phyloP scores from a whole-genome alignment of 768 basidiomycete species.

The Erythrobasidium yunnanense region DNA sequence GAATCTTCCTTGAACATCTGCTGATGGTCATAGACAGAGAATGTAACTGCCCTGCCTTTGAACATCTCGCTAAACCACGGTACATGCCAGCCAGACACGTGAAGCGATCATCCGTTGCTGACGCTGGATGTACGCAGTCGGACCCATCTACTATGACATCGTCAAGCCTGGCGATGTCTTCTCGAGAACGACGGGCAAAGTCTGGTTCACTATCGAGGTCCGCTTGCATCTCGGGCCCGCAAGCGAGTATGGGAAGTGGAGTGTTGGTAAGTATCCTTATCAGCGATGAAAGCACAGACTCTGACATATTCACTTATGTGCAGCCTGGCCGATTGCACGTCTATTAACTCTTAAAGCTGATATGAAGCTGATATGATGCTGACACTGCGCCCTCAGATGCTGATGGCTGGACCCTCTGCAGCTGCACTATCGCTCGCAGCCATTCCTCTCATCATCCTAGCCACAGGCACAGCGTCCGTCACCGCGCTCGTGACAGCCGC shows the following conservation, averaged over 20 bases:
- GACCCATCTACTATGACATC: constrained; percentile 23
- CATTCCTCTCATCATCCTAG: constrained; percentile 8
- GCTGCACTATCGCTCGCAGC: constrained; percentile 19
- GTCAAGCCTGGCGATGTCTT: constrained; percentile 27
- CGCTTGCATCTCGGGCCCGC: constrained; percentile 19
- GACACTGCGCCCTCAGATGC: constrained; percentile 5
- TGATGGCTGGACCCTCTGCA: constrained; percentile 21
- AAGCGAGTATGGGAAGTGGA: constrained; percentile 17
- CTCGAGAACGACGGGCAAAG: constrained; percentile 12
- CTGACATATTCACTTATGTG: no score
- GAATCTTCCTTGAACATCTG: no score
- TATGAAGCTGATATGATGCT: background rate
- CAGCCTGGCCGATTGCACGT: constrained; percentile 21
- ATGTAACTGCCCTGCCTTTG: constrained; percentile 10
- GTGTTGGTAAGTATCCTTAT: constrained; percentile 8
- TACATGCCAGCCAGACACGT: background rate
- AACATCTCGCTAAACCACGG: constrained; percentile 22
- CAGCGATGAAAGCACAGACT: background rate
- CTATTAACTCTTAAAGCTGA: background rate
- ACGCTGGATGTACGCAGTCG: constrained; percentile 6
- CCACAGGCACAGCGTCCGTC: constrained; percentile 3
- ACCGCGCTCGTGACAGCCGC: constrained; percentile 13
- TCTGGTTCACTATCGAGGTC: constrained; percentile 26
- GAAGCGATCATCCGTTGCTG: background rate
- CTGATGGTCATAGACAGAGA: background rate